phyloP scores from a whole-genome alignment of 352 stramenopile genomes.

The Pythium rishiriense region DNA sequence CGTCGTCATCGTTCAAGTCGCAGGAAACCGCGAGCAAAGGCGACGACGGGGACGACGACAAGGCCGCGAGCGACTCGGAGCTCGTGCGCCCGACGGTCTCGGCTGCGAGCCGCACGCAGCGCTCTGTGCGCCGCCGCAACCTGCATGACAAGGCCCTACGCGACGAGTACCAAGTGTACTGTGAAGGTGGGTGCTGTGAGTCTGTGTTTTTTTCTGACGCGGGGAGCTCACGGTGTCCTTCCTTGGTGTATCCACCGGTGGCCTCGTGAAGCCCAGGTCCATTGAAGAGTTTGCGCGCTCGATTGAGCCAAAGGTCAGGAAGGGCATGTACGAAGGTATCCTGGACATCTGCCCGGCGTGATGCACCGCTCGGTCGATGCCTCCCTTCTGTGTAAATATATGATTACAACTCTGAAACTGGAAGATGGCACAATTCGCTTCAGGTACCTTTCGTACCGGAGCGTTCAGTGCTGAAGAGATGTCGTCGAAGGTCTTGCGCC shows the following conservation, averaged over 20 bases:
- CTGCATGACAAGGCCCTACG: slow-evolving; percentile 18
- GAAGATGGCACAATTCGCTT: too few relatives aligned
- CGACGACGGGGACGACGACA: background rate
- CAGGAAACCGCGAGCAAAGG: too few relatives aligned
- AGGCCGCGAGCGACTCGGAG: slow-evolving; percentile 26
- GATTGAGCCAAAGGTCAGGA: slow-evolving; percentile 22
- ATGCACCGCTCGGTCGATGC: background rate
- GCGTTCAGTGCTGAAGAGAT: background rate
- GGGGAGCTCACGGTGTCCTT: too few relatives aligned
- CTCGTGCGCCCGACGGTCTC: slow-evolving; percentile 15
- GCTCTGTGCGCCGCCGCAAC: slow-evolving; percentile 17
- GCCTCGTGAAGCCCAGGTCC: slow-evolving; percentile 7
- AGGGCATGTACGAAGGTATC: slow-evolving; percentile 25
- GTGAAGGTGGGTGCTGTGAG: slow-evolving; percentile 18
- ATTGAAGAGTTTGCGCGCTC: slow-evolving; percentile 26
- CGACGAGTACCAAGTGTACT: slow-evolving; percentile 24
- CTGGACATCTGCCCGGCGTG: slow-evolving; percentile 10
- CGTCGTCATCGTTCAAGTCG: background rate
- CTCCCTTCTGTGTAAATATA: slow-evolving; percentile 15
- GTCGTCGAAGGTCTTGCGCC: background rate
- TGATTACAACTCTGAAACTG: background rate
- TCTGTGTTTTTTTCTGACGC: background rate
- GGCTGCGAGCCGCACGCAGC: slow-evolving; percentile 13
- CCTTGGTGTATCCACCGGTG: slow-evolving; percentile 7
- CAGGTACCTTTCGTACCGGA: background rate